These are phyloP conservation scores for Tetratostichococcus sp. DNA, from an alignment of 139 green algal species.

Conservation along the genomic window DNA sequence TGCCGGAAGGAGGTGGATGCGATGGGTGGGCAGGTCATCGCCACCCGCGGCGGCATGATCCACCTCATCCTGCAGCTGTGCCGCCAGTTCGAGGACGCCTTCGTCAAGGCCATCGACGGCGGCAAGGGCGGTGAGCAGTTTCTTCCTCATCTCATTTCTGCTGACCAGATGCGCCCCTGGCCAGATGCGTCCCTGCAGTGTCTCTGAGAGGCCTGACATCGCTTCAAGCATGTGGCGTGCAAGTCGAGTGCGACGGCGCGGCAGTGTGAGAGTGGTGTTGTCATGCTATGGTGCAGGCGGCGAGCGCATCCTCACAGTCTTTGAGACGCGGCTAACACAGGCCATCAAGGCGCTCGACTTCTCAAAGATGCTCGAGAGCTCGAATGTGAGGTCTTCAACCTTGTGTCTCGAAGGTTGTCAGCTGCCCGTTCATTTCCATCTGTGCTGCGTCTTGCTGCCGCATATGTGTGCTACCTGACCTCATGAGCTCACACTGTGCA, in stretches of 20 bases:
- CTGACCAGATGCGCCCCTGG: neutral
- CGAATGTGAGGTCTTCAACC: neutral
- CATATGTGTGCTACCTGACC: too few species aligned
- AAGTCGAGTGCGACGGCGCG: too few species aligned
- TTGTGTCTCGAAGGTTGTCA: too few species aligned
- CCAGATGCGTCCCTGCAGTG: too few species aligned
- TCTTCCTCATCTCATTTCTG: too few species aligned
- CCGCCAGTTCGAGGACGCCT: slow-evolving; percentile 80
- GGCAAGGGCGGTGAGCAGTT: slow-evolving; percentile 65
- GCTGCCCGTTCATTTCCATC: too few species aligned
- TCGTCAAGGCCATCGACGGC: slow-evolving; percentile 72
- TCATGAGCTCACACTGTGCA: too few species aligned
- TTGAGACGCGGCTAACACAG: slow-evolving; percentile 88
- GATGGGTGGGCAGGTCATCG: slow-evolving; percentile 51
- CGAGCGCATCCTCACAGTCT: slow-evolving; percentile 83
- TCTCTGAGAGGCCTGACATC: too few species aligned
- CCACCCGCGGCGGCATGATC: slow-evolving; percentile 78
- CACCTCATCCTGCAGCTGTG: slow-evolving; percentile 82
- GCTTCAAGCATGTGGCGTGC: too few species aligned
- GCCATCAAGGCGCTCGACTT: slow-evolving; percentile 85
- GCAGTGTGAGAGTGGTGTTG: too few species aligned
- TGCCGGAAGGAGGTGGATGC: slow-evolving; percentile 71
- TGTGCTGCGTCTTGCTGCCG: too few species aligned
- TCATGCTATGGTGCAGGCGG: slow-evolving; percentile 45
- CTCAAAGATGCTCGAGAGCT: slow-evolving; percentile 23